Conservation (phyloP, 1,284 basidiomycete species). For the Earliella scabrosa region DNA sequence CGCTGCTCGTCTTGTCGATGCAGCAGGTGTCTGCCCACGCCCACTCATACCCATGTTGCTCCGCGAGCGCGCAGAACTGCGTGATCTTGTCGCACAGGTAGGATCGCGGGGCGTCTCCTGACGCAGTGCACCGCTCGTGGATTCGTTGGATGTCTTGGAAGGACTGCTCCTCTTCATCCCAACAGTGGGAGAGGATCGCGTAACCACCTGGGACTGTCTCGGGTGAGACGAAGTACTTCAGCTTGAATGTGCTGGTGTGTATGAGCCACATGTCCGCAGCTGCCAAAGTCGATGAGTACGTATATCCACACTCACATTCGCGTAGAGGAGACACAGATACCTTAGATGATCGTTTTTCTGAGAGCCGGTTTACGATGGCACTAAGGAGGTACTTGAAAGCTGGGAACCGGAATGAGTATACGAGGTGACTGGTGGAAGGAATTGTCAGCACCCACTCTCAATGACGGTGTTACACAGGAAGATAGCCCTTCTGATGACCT, state of each 20-base stretch:
- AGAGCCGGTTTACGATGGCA: too few relatives aligned
- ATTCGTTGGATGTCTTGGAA: constrained; percentile 1
- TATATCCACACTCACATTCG: too few relatives aligned
- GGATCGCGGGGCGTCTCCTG: background rate
- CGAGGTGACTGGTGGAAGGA: too few relatives aligned
- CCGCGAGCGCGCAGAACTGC: background rate
- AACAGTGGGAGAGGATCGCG: constrained; percentile 8
- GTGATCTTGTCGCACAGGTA: background rate
- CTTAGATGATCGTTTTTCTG: too few relatives aligned
- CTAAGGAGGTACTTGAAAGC: too few relatives aligned
- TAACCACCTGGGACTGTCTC: constrained; percentile 1
- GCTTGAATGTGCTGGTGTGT: background rate
- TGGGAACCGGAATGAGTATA: too few relatives aligned
- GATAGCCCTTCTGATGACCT: too few relatives aligned
- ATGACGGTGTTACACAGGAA: too few relatives aligned
- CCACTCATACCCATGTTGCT: constrained; percentile 7
- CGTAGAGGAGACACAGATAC: too few relatives aligned
- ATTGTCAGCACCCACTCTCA: too few relatives aligned
- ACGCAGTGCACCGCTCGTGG: background rate
- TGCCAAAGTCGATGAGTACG: too few relatives aligned
- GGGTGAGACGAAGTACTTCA: background rate
- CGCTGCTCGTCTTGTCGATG: constrained; percentile 13
- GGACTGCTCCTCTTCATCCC: background rate
- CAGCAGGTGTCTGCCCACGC: constrained; percentile 20
- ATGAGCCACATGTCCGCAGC: constrained; percentile 10